A percentile compares a stretch with the other conserved stretches of the same genome.
Evolutionary conservation across 305 asterid species (phyloP).

Genomic region (Solanum hybrid): DNA sequence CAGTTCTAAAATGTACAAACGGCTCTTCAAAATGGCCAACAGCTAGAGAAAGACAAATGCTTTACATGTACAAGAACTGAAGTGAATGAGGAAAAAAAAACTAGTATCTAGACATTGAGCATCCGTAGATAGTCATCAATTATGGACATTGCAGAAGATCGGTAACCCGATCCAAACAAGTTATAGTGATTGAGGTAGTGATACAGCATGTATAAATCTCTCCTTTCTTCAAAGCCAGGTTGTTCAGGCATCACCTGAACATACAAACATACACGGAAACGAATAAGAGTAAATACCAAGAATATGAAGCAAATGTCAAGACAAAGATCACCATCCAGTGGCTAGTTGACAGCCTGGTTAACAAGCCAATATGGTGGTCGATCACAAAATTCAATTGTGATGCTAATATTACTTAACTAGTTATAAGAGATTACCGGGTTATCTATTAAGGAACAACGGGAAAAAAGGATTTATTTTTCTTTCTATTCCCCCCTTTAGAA

Average conservation of each 20-base stretch:
- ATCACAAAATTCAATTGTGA: background rate
- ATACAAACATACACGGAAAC: background rate
- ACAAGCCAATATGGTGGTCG: background rate
- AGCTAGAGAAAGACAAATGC: background rate
- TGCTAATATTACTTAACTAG: background rate
- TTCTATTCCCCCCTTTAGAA: background rate
- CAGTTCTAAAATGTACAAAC: background rate
- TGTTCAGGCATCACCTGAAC: conserved; percentile 86
- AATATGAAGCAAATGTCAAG: background rate
- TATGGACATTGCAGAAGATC: conserved; percentile 73
- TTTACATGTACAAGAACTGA: background rate
- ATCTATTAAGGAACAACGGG: background rate
- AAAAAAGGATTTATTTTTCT: too few species aligned
- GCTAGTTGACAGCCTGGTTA: background rate
- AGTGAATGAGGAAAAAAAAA: background rate
- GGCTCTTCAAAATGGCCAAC: background rate
- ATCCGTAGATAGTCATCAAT: conserved; percentile 63
- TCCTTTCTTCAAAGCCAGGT: conserved; percentile 65
- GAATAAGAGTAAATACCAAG: background rate
- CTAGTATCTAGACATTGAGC: conserved; percentile 35
- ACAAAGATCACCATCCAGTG: background rate
- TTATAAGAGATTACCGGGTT: background rate
- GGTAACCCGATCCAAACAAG: conserved; percentile 87
- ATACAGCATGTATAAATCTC: conserved; percentile 70
- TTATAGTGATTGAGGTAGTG: conserved; percentile 95